Conservation (phyloP, 371 early-diverging fungal species). For the Batkoa obscura region DNA sequence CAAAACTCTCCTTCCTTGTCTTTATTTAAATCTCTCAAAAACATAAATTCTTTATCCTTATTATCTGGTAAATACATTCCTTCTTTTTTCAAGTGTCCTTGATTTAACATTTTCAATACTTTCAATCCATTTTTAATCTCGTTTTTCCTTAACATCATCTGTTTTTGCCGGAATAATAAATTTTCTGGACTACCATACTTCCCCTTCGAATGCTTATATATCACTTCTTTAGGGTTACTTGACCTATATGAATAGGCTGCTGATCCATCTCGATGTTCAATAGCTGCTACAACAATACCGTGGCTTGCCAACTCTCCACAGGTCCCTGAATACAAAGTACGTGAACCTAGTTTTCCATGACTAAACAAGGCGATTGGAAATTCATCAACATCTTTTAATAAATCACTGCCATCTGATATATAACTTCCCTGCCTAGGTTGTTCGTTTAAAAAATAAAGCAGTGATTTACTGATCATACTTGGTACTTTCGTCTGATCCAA, state of each 20-base stretch:
- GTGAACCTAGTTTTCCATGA: slow-evolving; percentile 24
- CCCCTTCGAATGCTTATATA: slow-evolving; percentile 9
- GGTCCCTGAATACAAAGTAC: slow-evolving; percentile 20
- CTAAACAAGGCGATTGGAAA: slow-evolving; percentile 17
- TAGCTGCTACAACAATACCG: slow-evolving; percentile 26
- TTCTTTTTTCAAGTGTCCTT: not conserved
- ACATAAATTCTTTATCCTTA: not conserved
- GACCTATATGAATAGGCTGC: slow-evolving; percentile 13
- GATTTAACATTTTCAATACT: slow-evolving; percentile 1
- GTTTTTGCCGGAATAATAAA: slow-evolving; percentile 12
- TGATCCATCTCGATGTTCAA: slow-evolving; percentile 31
- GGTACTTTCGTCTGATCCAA: not conserved
- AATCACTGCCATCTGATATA: slow-evolving; percentile 7
- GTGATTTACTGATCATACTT: not conserved
- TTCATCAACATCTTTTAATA: not conserved
- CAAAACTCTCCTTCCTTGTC: not conserved
- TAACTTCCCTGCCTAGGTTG: slow-evolving; percentile 8
- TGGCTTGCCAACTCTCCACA: slow-evolving; percentile 25
- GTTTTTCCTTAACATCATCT: slow-evolving; percentile 15
- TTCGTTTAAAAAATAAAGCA: not conserved
- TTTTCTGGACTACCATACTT: slow-evolving; percentile 9
- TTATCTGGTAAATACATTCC: not conserved
- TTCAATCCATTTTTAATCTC: slow-evolving; percentile 15
- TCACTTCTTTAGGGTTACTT: slow-evolving; percentile 8
- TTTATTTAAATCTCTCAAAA: not conserved